phyloP scores from a whole-genome alignment of 768 basidiomycete genomes.

The Hericium rajendrae region DNA sequence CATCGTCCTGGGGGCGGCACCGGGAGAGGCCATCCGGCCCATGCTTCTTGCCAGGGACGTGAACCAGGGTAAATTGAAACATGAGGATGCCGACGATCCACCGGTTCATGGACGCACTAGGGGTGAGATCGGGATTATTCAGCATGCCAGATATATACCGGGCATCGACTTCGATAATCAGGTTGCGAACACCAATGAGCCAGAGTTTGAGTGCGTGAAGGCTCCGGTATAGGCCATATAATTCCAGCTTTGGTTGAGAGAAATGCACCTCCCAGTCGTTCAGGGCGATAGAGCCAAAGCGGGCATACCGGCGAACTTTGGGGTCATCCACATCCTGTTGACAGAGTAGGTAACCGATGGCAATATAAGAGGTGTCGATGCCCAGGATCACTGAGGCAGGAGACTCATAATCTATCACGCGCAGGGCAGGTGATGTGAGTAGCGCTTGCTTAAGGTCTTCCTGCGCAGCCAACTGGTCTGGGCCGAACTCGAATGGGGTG shows the following conservation, averaged over 20 bases:
- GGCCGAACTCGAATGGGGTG: constrained; percentile 11
- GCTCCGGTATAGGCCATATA: constrained; percentile 18
- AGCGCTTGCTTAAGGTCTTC: constrained; percentile 13
- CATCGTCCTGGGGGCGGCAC: no score
- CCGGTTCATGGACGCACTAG: no score
- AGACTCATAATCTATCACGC: constrained; percentile 15
- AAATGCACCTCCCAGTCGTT: constrained; percentile 18
- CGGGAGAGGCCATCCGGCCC: no score
- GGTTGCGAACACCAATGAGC: neutral
- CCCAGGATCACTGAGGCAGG: constrained; percentile 13
- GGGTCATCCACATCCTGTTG: constrained; percentile 16
- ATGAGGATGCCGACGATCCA: no score
- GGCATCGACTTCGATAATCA: no score
- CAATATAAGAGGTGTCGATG: constrained; percentile 19
- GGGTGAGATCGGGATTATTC: no score
- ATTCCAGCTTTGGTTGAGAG: constrained; percentile 20
- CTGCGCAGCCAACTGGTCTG: constrained; percentile 9
- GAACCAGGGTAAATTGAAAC: no score
- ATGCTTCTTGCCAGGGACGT: no score
- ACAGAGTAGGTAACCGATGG: constrained; percentile 18
- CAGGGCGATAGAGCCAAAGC: constrained; percentile 31
- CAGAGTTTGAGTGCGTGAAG: neutral
- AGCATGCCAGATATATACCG: no score
- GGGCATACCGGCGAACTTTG: constrained; percentile 15
- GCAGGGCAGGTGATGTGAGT: neutral